phyloP scores from a whole-genome alignment of 2,329 filamentous ascomycete genomes.

The Geosmithia putterillii region DNA sequence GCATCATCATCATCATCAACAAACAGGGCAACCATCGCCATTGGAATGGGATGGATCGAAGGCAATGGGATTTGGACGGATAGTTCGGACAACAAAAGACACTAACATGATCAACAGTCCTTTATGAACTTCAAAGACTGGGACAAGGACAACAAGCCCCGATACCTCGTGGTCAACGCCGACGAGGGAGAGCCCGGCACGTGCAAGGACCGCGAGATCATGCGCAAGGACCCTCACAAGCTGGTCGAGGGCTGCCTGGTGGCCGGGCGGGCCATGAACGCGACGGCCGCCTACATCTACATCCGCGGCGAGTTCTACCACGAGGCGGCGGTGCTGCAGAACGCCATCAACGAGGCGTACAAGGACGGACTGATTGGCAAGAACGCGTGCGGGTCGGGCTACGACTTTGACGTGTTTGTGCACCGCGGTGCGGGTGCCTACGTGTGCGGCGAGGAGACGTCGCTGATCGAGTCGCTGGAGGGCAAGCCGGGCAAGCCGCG shows the following conservation, averaged over 20 bases:
- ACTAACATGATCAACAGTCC: slow-evolving; percentile 42
- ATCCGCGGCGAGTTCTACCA: slow-evolving; percentile 98
- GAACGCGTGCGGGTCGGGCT: slow-evolving; percentile 93
- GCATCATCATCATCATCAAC: slow-evolving; percentile 16
- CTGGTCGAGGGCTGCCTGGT: slow-evolving; percentile 94
- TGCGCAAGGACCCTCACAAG: slow-evolving; percentile 99
- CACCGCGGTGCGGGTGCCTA: slow-evolving; percentile 97
- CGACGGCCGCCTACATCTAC: slow-evolving; percentile 96
- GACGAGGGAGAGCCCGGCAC: slow-evolving; percentile 98
- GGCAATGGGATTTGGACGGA: background rate
- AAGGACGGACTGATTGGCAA: slow-evolving; percentile 89
- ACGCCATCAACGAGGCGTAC: slow-evolving; percentile 96
- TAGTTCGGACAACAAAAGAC: no score
- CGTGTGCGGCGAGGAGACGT: slow-evolving; percentile 96
- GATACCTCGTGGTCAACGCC: slow-evolving; percentile 95
- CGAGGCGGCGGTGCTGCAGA: slow-evolving; percentile 86
- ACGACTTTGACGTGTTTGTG: slow-evolving; percentile 94
- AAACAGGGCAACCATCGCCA: background rate
- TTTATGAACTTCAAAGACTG: slow-evolving; percentile 99
- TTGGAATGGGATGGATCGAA: background rate
- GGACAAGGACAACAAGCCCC: slow-evolving; percentile 93
- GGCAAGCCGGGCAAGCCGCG: slow-evolving; percentile 98
- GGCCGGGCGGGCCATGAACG: slow-evolving; percentile 96
- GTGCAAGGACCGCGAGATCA: slow-evolving; percentile 99
- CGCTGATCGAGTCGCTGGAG: slow-evolving; percentile 93